A percentile compares a stretch with the other conserved stretches of the same genome.
These are phyloP conservation scores for Macaranga tanarius DNA, from an alignment of 441 rosid genomes.

Conservation along the genomic window DNA sequence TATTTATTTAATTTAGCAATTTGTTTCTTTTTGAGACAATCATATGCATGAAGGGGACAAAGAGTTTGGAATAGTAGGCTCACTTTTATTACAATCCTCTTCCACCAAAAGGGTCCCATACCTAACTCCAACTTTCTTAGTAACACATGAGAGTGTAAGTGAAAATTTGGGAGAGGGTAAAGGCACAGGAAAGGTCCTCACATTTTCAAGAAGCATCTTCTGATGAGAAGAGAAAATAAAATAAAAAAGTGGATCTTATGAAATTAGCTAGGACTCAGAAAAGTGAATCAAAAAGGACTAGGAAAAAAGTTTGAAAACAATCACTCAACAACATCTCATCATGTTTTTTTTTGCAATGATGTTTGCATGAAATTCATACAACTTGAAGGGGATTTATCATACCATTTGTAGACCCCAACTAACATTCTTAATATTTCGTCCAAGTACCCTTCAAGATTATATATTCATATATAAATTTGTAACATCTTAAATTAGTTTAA, in stretches of 20 bases:
- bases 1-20: not conserved
- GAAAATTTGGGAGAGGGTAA: not conserved
- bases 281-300: conserved; percentile 27
- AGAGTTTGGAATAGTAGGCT: conserved; percentile 16
- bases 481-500: not conserved
- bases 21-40: not conserved
- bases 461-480: too few species aligned
- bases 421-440: conserved; percentile 13
- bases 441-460: conserved; percentile 7
- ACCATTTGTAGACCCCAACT: conserved; percentile 13
- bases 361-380: conserved; percentile 40
- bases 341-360: conserved; percentile 35
- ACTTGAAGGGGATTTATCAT: conserved; percentile 16
- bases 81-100: conserved; percentile 15
- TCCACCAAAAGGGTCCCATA: conserved; percentile 28
- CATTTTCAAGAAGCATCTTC: conserved; percentile 31
- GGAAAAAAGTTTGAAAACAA: conserved; percentile 26
- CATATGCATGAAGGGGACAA: conserved; percentile 15
- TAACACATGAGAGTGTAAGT: conserved; percentile 11
- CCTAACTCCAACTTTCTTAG: conserved; percentile 18
- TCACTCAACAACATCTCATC: conserved; percentile 36
- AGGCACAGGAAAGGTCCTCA: conserved; percentile 19
- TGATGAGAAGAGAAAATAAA: not conserved
- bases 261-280: conserved; percentile 19
- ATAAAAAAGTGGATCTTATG: conserved; percentile 17